phyloP scores from a whole-genome alignment of 2,329 filamentous ascomycete species.

The Beauveria asiatica region DNA sequence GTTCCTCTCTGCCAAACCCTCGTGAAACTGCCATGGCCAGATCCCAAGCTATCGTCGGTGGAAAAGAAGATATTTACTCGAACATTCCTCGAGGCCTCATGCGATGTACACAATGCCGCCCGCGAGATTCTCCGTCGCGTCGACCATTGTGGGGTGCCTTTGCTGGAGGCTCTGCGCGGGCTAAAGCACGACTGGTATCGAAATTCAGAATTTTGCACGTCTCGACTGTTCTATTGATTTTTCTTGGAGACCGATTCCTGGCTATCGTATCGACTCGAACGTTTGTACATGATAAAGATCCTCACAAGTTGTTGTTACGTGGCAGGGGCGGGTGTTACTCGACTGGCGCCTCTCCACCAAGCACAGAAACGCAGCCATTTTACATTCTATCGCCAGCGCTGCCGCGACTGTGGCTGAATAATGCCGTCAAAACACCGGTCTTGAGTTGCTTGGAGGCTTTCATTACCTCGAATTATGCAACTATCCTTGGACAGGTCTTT shows the following conservation, averaged over 20 bases:
- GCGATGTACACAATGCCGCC: background rate
- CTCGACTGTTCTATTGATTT: too few species aligned
- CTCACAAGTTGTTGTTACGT: background rate
- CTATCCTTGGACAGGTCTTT: background rate
- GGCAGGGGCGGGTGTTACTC: background rate
- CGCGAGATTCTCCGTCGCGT: background rate
- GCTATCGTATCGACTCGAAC: background rate
- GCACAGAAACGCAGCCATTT: background rate
- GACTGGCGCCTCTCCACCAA: background rate
- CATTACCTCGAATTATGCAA: background rate
- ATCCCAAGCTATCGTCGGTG: background rate
- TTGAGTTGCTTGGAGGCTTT: background rate
- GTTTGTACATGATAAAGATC: background rate
- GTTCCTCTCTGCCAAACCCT: too few species aligned
- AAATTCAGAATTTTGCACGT: background rate
- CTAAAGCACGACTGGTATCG: constrained; percentile 3
- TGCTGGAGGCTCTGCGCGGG: background rate
- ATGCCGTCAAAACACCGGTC: background rate
- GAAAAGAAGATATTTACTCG: background rate
- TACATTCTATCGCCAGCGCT: background rate
- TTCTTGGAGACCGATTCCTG: background rate
- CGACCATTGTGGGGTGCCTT: background rate
- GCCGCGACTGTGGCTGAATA: background rate
- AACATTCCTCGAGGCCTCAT: background rate
- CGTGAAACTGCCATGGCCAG: too few species aligned